Base-by-base conservation (phyloP, 108 stramenopile genomes). In the Cyclotella atomus region DNA sequence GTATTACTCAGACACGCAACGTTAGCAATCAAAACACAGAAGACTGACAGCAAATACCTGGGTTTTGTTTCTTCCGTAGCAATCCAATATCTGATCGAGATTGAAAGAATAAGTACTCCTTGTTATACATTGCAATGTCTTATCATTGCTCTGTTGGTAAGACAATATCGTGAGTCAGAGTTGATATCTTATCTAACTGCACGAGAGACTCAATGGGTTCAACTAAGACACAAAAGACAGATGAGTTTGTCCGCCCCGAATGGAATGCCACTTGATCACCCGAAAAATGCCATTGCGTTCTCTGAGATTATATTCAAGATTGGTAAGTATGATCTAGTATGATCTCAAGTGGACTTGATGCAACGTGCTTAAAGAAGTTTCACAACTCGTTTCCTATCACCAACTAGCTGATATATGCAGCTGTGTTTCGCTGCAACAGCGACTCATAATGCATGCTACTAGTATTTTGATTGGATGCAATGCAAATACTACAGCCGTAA, bases 1-100 rank as follows among this genome's bases (percentile, higher is more conserved):
- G 32, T 77, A 55, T 41, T 77, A 17, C 63, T 77, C 20, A 68
- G 61, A 49, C 68, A 77, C 28, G 76, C 55, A 20, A 77, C 62
- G 53, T 12, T 52, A 14, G 68, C 63, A n/a, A 77, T 21, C 41
- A 65, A 12, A 41, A 25, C n/a, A n/a, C n/a, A n/a, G n/a, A n/a
- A n/a, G n/a, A n/a, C n/a, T 20, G 54, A 64, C 49, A 43, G 6
- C 7, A 32, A 64, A 38, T 60, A 70, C 10, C 43, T 77, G 23
- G 46, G 56, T 41, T 65, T 77, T 19, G 30, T 77, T 9, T 70
- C 59, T 46, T 65, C 68, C 6, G 23, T 70, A 0, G 63, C 68
- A 12, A 41, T 65, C 15, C 52, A 70, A 16, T 77, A 77, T 23
- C 57, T 77, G 32, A 44, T 77, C 17, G 76, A 77, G 35, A 62